Evolutionary conservation across 2,329 filamentous ascomycete genomes (phyloP), one percentile per base, ranked within the genome.

Genomic region (Colletotrichum somersetense): DNA sequence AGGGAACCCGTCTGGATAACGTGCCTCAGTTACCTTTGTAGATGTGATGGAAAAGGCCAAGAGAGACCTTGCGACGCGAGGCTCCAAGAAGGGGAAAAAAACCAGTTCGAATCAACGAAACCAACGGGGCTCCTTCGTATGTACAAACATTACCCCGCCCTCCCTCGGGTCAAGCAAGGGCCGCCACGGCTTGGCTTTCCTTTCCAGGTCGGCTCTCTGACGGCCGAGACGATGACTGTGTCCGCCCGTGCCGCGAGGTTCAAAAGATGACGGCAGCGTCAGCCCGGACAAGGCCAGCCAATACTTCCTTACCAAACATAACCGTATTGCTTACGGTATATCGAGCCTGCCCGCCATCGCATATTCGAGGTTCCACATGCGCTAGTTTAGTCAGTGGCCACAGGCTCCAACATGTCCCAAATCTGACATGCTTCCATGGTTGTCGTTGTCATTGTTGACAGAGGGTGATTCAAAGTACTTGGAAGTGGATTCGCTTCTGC

Each of bases 171-270:
- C 42, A 61, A 61, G 58, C 26, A 46, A 30, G 42, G 58, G 6
- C 42, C 42, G 42, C 11, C 58, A 44, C 26, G 14, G 58, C 42
- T 46, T 48, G 42, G 42, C 42, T 44, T 8, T 44, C 18, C 42
- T 44, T 44, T 26, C 57, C 26, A 46, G 33, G 57, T 26, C 42
- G 44, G 33, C 44, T 50, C 44, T 5, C 66, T 26, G 23, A 20
- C 42, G 66, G 61, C 62, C 42, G 61, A 69, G 61, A 69, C 61
- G 40, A 70, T 61, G 55, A 70, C 67, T 61, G 55, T 70, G 46
- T 46, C 62, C 42, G 26, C 40, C 44, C 33, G 44, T 16, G 26
- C n/a, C 23, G 48, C 46, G 10, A 40, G 46, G 53, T 44, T 55
- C 26, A 30, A 30, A 69, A 42, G 30, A 61, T 58, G 55, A 55